A percentile compares a stretch with the other conserved stretches of the same genome.
These are phyloP conservation scores for Tricholoma furcatifolium DNA, from an alignment of 768 basidiomycete species.

Conservation along the genomic window DNA sequence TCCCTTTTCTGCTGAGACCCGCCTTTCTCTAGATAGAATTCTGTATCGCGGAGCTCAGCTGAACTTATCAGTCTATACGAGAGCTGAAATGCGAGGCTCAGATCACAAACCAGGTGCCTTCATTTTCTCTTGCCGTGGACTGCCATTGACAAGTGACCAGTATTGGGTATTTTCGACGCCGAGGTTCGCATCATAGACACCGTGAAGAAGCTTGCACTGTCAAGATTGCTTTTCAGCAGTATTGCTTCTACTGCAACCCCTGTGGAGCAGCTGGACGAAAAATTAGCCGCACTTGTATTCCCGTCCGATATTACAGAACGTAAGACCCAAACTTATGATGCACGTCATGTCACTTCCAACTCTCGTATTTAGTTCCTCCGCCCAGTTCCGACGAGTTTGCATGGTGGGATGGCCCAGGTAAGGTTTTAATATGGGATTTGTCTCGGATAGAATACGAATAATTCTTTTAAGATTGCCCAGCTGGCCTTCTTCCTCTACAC, in stretches of 20 bases:
- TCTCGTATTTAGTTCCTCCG: constrained; percentile 60
- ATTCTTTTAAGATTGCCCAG: constrained; percentile 48
- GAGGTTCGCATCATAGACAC: constrained; percentile 79
- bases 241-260: constrained; percentile 56
- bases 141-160: constrained; percentile 35
- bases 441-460: background rate
- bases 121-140: background rate
- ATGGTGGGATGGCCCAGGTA: constrained; percentile 82
- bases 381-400: constrained; percentile 75
- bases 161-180: constrained; percentile 81
- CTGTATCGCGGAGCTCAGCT: constrained; percentile 75
- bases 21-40: constrained; percentile 73
- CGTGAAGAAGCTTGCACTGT: constrained; percentile 68
- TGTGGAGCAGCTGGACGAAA: constrained; percentile 70
- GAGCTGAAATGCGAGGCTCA: constrained; percentile 86
- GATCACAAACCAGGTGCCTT: constrained; percentile 88
- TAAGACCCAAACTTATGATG: constrained; percentile 26
- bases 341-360: background rate
- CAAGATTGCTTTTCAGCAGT: constrained; percentile 64
- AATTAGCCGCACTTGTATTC: constrained; percentile 58
- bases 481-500: constrained; percentile 49
- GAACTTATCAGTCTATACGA: constrained; percentile 75
- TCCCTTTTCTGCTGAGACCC: background rate
- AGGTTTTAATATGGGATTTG: constrained; percentile 12
- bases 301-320: constrained; percentile 42